Evolutionary conservation across 2,329 filamentous ascomycete species (phyloP), one percentile per base, ranked within the genome.

Genomic region (Hypoxylon sp.): DNA sequence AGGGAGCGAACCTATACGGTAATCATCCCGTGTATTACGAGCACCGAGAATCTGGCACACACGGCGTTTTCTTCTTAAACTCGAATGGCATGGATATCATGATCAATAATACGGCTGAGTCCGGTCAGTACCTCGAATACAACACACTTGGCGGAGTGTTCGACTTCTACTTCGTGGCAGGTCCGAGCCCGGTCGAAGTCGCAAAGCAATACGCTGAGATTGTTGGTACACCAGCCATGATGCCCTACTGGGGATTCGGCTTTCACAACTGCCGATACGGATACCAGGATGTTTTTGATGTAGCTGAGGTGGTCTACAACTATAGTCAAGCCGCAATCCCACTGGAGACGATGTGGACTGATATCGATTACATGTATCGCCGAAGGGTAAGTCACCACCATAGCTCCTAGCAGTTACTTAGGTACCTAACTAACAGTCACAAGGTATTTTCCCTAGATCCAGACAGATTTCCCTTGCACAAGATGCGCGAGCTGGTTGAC

Each of bases 1-100:
- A 82, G 1, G 86, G 86, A 1, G 83, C 85, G 17, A 94, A 94
- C 73, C 78, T 94, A 3, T 94, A 95, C 72, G 90, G 91, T 3
- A 88, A 86, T 55, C 92, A 94, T 71, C 91, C 92, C 0, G 82
- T 94, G n/a, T 94, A 94, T 80, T 88, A 91, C 71, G 92, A 94
- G 64, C 89, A 93, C 76, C 86, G 92, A 20, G 84, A 84, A 6
- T 73, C 76, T 61, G 81, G 89, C 75, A 81, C 90, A 67, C 77
- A 92, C 81, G 85, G 90, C 17, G 91, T 93, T 2, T 91, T 93
- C 76, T 81, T 93, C 25, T 80, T 92, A 70, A 93, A 92, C 78
- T 90, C 89, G 11, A 91, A 93, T 74, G 91, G 88, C 35, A 94
- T 94, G 90, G 91, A 95, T 67, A 85, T 95, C 77, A 91, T 90